Evolutionary conservation across 75 land plant species (phyloP).

Genomic region (Sequoia sempervirens): DNA sequence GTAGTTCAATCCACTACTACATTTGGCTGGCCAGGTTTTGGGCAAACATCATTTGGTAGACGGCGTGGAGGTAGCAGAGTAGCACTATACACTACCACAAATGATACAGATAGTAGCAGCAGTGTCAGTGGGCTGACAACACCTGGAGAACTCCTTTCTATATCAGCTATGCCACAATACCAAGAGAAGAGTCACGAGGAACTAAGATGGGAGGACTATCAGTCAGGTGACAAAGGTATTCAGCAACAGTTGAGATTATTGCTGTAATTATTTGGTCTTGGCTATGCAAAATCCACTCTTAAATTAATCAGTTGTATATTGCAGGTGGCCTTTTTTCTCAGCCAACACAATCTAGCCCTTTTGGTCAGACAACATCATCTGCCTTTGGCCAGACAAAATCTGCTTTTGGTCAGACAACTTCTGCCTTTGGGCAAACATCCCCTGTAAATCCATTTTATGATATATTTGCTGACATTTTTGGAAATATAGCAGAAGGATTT

Average conservation of each 20-base stretch:
- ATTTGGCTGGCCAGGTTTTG: no score
- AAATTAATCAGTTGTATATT: neutral
- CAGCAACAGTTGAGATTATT: neutral
- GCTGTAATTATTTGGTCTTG: conserved; percentile 1
- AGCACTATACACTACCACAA: no score
- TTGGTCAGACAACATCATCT: conserved; percentile 18
- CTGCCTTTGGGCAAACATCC: conserved; percentile 25
- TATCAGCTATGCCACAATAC: conserved; percentile 96
- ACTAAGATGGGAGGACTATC: conserved; percentile 96
- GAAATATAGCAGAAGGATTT: conserved; percentile 37
- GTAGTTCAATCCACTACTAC: no score
- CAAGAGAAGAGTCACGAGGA: conserved; percentile 92
- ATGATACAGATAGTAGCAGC: no score
- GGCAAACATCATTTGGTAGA: no score
- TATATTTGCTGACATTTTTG: conserved; percentile 46
- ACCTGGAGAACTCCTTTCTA: conserved; percentile 83
- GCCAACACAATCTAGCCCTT: conserved; percentile 33
- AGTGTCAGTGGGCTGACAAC: no score
- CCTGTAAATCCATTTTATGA: conserved; percentile 52
- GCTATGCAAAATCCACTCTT: neutral
- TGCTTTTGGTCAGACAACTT: conserved; percentile 44
- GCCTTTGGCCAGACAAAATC: conserved; percentile 1
- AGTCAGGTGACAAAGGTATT: conserved; percentile 88
- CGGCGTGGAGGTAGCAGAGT: no score
- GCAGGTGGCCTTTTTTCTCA: conserved; percentile 38